Evolutionary conservation across 768 basidiomycete genomes (phyloP), one percentile per base, ranked within the genome.

Genomic region (Obba rivulosa): DNA sequence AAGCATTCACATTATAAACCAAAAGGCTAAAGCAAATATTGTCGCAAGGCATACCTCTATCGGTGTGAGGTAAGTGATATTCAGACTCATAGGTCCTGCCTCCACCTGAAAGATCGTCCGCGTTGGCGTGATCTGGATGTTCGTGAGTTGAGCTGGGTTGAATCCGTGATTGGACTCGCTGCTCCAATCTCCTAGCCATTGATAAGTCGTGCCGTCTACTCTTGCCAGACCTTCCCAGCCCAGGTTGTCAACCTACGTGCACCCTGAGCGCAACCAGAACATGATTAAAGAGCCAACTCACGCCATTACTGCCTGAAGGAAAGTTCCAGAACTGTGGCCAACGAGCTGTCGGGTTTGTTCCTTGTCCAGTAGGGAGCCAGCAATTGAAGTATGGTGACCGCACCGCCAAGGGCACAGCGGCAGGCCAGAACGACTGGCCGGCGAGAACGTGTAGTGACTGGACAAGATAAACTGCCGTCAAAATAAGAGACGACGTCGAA

Each of bases 11-110:
- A n/a, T n/a, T n/a, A n/a, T n/a, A n/a, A n/a, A n/a, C n/a, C n/a
- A n/a, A n/a, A n/a, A n/a, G n/a, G n/a, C n/a, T n/a, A n/a, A n/a
- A n/a, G n/a, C n/a, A n/a, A n/a, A n/a, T n/a, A n/a, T n/a, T n/a
- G n/a, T n/a, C n/a, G n/a, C n/a, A n/a, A n/a, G n/a, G n/a, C 58
- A 20, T 38, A 69, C 69, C 60, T 69, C 69, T 18, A 73, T 66
- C 1, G 71, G 72, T 34, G 63, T 69, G 10, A 72, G 55, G 50
- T 68, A 73, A 2, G 65, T 69, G 31, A 67, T 60, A 14, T 59
- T 70, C 43, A 71, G 44, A 35, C 66, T 57, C 47, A 73, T 65
- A 1, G 60, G 55, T 13, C 69, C 72, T 9, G 69, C 68, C 39
- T 54, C 48, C 44, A 69, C 51, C n/a, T 3, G 50, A 49, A 68